Conservation (phyloP, 768 basidiomycete species). For the Leucogyrophana mollusca region DNA sequence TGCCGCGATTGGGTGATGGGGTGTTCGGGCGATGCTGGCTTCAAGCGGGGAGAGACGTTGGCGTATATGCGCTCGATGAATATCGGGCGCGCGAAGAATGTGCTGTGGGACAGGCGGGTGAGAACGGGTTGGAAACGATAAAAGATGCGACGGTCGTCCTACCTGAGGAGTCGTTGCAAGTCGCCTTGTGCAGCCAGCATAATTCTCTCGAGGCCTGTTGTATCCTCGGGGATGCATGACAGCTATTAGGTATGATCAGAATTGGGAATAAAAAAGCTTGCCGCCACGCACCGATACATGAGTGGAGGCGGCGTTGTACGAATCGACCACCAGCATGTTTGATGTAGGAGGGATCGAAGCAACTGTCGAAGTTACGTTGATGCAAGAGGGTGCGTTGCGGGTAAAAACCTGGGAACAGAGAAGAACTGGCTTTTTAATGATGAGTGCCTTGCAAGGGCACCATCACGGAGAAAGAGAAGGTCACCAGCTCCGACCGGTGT, state of each 20-base stretch:
- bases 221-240: constrained; percentile 17
- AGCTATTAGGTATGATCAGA: constrained; percentile 19
- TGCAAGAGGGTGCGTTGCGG: not conserved
- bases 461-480: not conserved
- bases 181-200: constrained; percentile 70
- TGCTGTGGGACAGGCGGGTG: constrained; percentile 34
- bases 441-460: not conserved
- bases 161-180: constrained; percentile 69
- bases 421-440: not conserved
- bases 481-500: constrained; percentile 7
- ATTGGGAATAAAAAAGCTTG: not conserved
- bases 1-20: constrained; percentile 64
- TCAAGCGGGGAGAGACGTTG: constrained; percentile 35
- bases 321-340: constrained; percentile 24
- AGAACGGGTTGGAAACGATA: not conserved
- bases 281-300: constrained; percentile 18
- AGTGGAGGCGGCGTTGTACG: constrained; percentile 20
- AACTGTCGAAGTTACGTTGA: constrained; percentile 14
- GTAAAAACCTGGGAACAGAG: no score
- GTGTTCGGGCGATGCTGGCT: constrained; percentile 39
- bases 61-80: constrained; percentile 57
- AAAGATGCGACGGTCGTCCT: not conserved
- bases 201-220: constrained; percentile 63
- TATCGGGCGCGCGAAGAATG: constrained; percentile 65
- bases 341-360: not conserved